Base-by-base conservation (phyloP, 2,329 filamentous ascomycete species). In the Pezicula neosporulosa region DNA sequence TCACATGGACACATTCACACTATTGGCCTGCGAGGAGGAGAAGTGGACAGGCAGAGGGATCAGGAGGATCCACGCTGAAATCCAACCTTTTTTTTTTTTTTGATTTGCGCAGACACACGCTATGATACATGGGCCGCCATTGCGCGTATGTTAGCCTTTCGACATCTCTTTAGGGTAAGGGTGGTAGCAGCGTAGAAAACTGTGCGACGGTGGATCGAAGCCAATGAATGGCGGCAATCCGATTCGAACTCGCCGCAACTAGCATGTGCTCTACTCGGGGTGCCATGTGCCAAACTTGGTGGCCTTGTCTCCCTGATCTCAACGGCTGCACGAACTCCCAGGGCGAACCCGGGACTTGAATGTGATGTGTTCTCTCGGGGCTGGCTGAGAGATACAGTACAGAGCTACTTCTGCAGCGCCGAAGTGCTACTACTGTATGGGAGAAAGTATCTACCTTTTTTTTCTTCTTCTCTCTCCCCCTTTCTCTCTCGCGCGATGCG, bases 211-310 rank as follows among this genome's bases (percentile, higher is more conserved):
- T 47, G 47, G 54, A 52, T 54, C 44, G 41, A 52, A 48, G 47
- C 53, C 49, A 57, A 58, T 55, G 43, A 52, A 52, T 45, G 58
- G 60, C 48, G 47, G 41, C 50, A 49, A 55, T 58, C 56, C 60
- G 57, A 61, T 62, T 63, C 50, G 58, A 56, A 28, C 35, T 51
- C 54, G 59, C 60, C 60, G 62, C 60, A 63, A 58, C 52, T 51
- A 58, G 49, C 61, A 64, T 59, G 33, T 28, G 38, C 43, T 21
- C 18, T 18, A 41, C 27, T 52, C 54, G 33, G 45, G 54, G 46
- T 60, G 55, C 60, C 59, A 62, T 62, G 56, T 59, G 57, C 49
- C 13, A 39, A 18, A 39, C 16, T 16, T 13, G 12, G 15, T 24
- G 24, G 7, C 24, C 24, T 24, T 33, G 30, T 1, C 30, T 38